Evolutionary conservation across 352 stramenopile genomes (phyloP).

Genomic region (Poterioochromonas sp.): DNA sequence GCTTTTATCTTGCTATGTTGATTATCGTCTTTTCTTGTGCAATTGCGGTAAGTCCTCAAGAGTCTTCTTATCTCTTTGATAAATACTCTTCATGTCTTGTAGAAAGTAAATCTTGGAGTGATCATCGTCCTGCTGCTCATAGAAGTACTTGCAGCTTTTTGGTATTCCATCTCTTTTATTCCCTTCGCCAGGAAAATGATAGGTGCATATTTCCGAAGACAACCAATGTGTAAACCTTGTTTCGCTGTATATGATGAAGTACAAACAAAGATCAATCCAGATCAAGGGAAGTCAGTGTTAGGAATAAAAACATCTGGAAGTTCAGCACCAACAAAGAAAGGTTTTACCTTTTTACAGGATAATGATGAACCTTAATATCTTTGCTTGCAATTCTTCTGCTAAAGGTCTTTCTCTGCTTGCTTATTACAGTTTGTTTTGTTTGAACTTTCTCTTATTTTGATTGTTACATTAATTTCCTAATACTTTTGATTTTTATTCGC

Average conservation of each 20-base stretch:
- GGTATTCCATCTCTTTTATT: slow-evolving; percentile 26
- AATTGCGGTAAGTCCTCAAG: background rate
- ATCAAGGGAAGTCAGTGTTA: too few relatives aligned
- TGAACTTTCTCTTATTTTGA: too few relatives aligned
- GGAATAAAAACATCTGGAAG: too few relatives aligned
- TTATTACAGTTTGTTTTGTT: too few relatives aligned
- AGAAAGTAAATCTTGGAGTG: slow-evolving; percentile 14
- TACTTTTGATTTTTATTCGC: too few relatives aligned
- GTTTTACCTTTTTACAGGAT: too few relatives aligned
- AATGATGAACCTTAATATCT: too few relatives aligned
- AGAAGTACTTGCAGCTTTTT: slow-evolving; percentile 26
- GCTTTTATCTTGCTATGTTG: slow-evolving; percentile 21
- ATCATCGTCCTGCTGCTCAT: slow-evolving; percentile 14
- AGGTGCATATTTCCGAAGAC: background rate
- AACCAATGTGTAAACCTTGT: background rate
- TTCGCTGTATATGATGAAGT: background rate
- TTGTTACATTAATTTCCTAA: too few relatives aligned
- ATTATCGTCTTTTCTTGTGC: slow-evolving; percentile 17
- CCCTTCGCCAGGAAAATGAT: slow-evolving; percentile 25
- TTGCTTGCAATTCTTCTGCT: too few relatives aligned
- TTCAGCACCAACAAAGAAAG: too few relatives aligned
- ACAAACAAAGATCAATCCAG: background rate
- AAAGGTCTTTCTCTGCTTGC: too few relatives aligned
- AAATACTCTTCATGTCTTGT: background rate
- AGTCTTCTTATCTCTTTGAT: too few relatives aligned